These are phyloP conservation scores for Dimocarpus longan DNA, from an alignment of 345 rosid species.

Conservation along the genomic window DNA sequence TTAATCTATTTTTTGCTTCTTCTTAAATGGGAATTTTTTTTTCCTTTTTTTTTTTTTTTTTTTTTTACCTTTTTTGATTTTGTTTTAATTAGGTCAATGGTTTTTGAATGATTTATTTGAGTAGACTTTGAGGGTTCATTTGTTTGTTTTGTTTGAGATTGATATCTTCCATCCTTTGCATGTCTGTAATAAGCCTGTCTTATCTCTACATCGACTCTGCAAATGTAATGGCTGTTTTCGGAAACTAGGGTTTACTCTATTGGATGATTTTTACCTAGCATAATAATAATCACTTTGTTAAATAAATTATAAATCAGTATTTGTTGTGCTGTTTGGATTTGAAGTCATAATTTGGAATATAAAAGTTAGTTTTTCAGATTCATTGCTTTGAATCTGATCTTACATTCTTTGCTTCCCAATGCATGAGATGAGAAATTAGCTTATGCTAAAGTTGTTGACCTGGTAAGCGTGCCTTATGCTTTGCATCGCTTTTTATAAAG, in stretches of 20 bases:
- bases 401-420: not conserved
- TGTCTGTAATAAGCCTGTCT: constrained; percentile 20
- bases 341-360: not conserved
- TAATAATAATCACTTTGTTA: not conserved
- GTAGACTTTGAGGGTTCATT: constrained; percentile 10
- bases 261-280: not conserved
- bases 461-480: not conserved
- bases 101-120: not conserved
- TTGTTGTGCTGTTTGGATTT: not conserved
- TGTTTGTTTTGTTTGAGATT: constrained; percentile 10
- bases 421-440: not conserved
- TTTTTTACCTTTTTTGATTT: not conserved
- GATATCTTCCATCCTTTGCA: constrained; percentile 33
- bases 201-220: constrained; percentile 10
- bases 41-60: not conserved
- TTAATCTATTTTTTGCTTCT: not conserved
- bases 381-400: not conserved
- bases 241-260: constrained; percentile 18
- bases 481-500: not conserved
- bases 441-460: not conserved
- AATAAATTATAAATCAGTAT: too few species aligned
- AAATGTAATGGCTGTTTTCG: not conserved
- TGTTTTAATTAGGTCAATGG: not conserved
- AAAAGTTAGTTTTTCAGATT: not conserved
- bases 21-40: not conserved